Evolutionary conservation across 2,329 filamentous ascomycete genomes (phyloP).

Genomic region (Verticillium longisporum): DNA sequence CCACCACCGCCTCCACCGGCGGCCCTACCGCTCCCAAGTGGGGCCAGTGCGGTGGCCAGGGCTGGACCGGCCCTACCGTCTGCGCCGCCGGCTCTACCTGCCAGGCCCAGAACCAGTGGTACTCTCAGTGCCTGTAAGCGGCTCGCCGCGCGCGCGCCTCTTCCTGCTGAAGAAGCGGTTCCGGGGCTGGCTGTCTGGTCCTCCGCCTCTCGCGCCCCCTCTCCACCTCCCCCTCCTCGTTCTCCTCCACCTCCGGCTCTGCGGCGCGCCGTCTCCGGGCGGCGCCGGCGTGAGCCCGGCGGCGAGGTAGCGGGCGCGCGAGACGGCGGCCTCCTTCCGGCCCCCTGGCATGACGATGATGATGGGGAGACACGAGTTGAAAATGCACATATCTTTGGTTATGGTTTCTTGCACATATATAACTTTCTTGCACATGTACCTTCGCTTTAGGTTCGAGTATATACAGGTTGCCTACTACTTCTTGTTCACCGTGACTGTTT

Average conservation of each 20-base stretch:
- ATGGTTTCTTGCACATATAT: background rate
- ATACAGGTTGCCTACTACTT: background rate
- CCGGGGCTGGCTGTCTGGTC: too few species aligned
- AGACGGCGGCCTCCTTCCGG: background rate
- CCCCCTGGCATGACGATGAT: background rate
- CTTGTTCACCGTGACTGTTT: background rate
- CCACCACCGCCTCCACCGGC: slow-evolving; percentile 4
- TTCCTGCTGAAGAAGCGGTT: background rate
- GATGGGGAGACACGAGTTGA: background rate
- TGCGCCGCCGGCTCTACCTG: slow-evolving; percentile 29
- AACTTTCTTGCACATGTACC: background rate
- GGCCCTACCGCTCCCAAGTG: slow-evolving; percentile 18
- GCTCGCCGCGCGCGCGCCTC: background rate
- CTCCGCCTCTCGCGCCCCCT: too few species aligned
- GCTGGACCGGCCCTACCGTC: slow-evolving; percentile 25
- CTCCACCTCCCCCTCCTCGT: too few species aligned
- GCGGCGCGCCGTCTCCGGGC: background rate
- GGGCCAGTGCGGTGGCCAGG: slow-evolving; percentile 29
- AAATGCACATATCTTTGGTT: background rate
- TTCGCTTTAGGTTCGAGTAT: background rate
- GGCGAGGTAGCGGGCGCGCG: background rate
- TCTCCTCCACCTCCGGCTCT: background rate
- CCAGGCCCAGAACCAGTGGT: slow-evolving; percentile 28
- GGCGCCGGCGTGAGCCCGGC: background rate
- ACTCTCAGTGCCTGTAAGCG: slow-evolving; percentile 31